A percentile compares a stretch with the other conserved stretches of the same genome.
Conservation (phyloP, 2,329 filamentous ascomycete species). For the Fusarium sp. region DNA sequence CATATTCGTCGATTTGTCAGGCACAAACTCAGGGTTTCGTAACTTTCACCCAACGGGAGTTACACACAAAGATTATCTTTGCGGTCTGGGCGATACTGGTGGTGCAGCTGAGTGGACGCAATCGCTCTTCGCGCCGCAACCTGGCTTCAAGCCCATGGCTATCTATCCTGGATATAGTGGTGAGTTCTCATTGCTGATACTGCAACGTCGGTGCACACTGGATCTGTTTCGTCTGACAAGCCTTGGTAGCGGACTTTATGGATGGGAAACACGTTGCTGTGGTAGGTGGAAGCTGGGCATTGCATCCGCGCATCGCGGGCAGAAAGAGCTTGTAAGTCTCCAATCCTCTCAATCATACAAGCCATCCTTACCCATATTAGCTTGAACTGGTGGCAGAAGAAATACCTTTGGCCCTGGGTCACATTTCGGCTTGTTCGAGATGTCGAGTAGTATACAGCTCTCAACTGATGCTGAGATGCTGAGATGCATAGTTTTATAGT, state of each 20-base stretch:
- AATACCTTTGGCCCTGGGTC: slow-evolving; percentile 29
- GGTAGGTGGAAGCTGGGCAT: slow-evolving; percentile 26
- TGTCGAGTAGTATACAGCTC: background rate
- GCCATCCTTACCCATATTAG: background rate
- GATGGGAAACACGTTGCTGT: slow-evolving; percentile 21
- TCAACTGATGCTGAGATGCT: background rate
- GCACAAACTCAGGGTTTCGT: slow-evolving; percentile 14
- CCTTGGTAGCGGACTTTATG: slow-evolving; percentile 26
- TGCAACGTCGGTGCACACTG: background rate
- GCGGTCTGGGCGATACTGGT: slow-evolving; percentile 19
- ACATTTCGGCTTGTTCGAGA: slow-evolving; percentile 26
- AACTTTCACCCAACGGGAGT: slow-evolving; percentile 21
- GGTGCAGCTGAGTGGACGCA: slow-evolving; percentile 30
- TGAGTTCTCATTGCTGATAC: background rate
- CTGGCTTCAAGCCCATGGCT: slow-evolving; percentile 24
- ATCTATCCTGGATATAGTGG: slow-evolving; percentile 33
- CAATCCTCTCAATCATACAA: accelerated
- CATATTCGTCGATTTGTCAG: slow-evolving; percentile 10
- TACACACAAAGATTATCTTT: slow-evolving; percentile 16
- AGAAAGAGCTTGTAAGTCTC: slow-evolving; percentile 29
- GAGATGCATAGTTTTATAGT: too few species aligned
- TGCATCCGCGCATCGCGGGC: slow-evolving; percentile 23
- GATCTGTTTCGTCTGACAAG: background rate
- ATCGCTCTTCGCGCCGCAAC: slow-evolving; percentile 10
- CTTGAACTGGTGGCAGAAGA: slow-evolving; percentile 35